A percentile compares a stretch with the other conserved stretches of the same genome.
phyloP scores from a whole-genome alignment of 768 basidiomycete genomes.

The Cystobasidiopsis lactophilus region DNA sequence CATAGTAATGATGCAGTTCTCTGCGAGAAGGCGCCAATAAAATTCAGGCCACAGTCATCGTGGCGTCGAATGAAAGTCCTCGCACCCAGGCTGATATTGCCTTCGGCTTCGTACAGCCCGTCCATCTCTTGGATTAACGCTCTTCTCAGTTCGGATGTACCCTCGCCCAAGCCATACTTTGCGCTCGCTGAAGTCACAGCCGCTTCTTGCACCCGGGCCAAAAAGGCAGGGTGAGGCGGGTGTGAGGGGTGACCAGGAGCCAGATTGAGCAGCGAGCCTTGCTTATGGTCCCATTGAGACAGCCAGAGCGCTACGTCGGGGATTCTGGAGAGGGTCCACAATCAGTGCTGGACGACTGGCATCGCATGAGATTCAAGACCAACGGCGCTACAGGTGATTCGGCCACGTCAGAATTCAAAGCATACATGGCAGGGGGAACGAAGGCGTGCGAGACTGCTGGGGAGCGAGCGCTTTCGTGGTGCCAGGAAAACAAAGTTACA shows the following conservation, averaged over 20 bases:
- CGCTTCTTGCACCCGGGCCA: conserved; percentile 32
- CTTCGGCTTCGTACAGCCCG: conserved; percentile 30
- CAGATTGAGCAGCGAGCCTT: conserved; percentile 10
- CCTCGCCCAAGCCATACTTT: conserved; percentile 7
- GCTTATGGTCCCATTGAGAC: not conserved
- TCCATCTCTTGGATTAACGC: conserved; percentile 38
- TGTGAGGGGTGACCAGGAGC: conserved; percentile 38
- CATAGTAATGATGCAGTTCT: conserved; percentile 13
- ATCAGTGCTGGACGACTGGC: not conserved
- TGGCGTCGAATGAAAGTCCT: no score
- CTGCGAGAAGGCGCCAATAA: no score
- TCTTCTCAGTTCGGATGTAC: conserved; percentile 1
- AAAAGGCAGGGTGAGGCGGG: conserved; percentile 37
- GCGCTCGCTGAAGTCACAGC: conserved; percentile 5
- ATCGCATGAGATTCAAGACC: not conserved
- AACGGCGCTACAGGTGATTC: not conserved
- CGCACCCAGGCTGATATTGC: not conserved
- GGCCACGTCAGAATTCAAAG: not conserved
- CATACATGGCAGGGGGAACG: no score
- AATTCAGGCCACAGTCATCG: no score
- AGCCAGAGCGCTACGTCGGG: not conserved
- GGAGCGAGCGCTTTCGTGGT: no score
- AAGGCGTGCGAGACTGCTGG: no score
- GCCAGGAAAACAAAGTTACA: no score
- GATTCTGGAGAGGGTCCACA: not conserved